Percentiles rank a stretch among this genome's conserved stretches.
These are phyloP conservation scores for Raphanus sativus DNA, from an alignment of 345 rosid genomes.

Conservation along the genomic window DNA sequence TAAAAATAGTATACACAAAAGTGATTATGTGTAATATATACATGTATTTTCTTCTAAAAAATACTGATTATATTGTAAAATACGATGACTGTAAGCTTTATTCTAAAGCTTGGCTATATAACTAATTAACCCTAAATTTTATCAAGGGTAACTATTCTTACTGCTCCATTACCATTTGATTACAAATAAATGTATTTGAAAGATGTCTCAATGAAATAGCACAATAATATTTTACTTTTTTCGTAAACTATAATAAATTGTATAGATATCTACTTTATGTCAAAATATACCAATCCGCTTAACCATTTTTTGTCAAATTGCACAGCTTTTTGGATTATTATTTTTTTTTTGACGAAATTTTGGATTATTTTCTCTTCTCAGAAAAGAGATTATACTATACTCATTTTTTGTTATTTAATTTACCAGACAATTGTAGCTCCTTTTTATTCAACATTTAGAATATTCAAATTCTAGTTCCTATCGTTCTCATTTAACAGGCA, in stretches of 20 bases:
- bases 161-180: neutral
- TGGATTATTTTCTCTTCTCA: too few relatives aligned
- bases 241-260: neutral
- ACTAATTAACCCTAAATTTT: neutral
- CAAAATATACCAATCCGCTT: neutral
- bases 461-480: conserved; percentile 13
- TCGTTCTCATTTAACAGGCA: neutral
- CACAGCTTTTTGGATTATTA: neutral
- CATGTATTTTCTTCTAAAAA: neutral
- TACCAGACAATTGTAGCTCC: neutral
- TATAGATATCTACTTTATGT: neutral
- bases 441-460: conserved; percentile 6
- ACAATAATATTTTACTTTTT: neutral
- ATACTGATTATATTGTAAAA: neutral
- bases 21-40: neutral
- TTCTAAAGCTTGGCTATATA: neutral
- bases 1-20: neutral
- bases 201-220: neutral
- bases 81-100: neutral
- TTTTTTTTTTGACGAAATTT: too few relatives aligned
- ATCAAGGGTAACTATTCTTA: neutral
- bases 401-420: neutral
- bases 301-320: neutral
- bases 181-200: neutral
- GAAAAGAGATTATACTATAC: neutral